phyloP scores from a whole-genome alignment of 495 filamentous ascomycete genomes.

The Evernia prunastri region DNA sequence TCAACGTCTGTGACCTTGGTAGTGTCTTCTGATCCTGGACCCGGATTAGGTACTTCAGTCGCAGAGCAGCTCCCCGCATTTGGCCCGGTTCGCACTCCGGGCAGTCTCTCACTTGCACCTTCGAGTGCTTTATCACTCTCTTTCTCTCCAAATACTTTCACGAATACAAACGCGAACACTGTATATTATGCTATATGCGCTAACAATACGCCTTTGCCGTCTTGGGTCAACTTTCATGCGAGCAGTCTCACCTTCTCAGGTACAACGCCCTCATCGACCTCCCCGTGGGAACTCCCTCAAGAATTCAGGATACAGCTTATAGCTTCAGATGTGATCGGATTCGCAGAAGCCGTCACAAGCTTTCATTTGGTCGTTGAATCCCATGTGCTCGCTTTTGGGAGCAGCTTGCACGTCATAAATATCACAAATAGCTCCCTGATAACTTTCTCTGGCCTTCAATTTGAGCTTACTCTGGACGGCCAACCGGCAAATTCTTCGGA shows the following conservation, averaged over 20 bases:
- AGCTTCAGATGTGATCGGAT: conserved; percentile 74
- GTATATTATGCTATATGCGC: conserved; percentile 70
- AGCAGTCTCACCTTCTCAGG: conserved; percentile 62
- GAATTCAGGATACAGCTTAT: conserved; percentile 66
- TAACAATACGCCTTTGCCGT: conserved; percentile 76
- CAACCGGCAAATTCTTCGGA: conserved; percentile 40
- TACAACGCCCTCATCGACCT: conserved; percentile 56
- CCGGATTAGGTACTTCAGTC: conserved; percentile 42
- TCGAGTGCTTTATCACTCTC: conserved; percentile 40
- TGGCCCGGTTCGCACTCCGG: conserved; percentile 42
- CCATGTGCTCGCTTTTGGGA: conserved; percentile 58
- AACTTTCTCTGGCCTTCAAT: conserved; percentile 47
- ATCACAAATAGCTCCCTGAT: conserved; percentile 50
- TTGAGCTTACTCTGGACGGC: conserved; percentile 57
- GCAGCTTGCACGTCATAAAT: conserved; percentile 51
- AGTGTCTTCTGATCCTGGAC: conserved; percentile 50
- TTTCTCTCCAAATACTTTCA: conserved; percentile 46
- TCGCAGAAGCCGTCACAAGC: conserved; percentile 54
- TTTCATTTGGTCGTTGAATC: conserved; percentile 67
- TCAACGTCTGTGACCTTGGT: conserved; percentile 56
- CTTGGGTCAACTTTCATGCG: conserved; percentile 75
- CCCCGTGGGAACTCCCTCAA: conserved; percentile 61
- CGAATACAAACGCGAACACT: conserved; percentile 40
- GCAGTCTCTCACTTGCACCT: conserved; percentile 42
- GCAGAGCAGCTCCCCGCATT: conserved; percentile 42